These are phyloP conservation scores for Phytophthora sansomeana DNA, from an alignment of 352 stramenopile genomes.

Conservation along the genomic window DNA sequence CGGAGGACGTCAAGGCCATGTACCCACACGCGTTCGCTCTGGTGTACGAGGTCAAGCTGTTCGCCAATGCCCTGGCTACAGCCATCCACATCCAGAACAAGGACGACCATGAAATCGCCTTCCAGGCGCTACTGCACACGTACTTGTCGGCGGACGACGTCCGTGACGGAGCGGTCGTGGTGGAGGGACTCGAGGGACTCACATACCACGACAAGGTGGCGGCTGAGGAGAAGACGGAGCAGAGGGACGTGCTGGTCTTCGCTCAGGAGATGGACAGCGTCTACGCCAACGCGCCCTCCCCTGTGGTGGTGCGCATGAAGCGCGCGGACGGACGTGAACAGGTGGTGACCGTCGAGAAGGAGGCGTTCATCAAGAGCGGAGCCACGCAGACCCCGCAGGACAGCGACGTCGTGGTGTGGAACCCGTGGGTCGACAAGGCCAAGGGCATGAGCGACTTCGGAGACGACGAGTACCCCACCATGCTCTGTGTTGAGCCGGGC, in stretches of 20 bases:
- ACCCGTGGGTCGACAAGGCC: slow-evolving; percentile 94
- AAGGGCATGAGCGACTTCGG: slow-evolving; percentile 95
- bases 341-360: slow-evolving; percentile 82
- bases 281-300: slow-evolving; percentile 76
- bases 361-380: slow-evolving; percentile 62
- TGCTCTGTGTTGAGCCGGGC: slow-evolving; percentile 97
- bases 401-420: slow-evolving; percentile 94
- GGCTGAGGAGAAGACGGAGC: slow-evolving; percentile 63
- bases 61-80: slow-evolving; percentile 81
- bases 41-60: slow-evolving; percentile 90
- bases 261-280: slow-evolving; percentile 90
- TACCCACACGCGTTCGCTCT: slow-evolving; percentile 87
- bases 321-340: slow-evolving; percentile 52
- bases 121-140: slow-evolving; percentile 96
- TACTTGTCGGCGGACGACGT: slow-evolving; percentile 92
- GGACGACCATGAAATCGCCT: slow-evolving; percentile 81
- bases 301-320: slow-evolving; percentile 75
- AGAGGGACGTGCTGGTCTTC: slow-evolving; percentile 69
- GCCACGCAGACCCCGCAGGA: slow-evolving; percentile 37
- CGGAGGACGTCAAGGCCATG: slow-evolving; percentile 52
- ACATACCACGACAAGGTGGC: slow-evolving; percentile 92
- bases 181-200: slow-evolving; percentile 90
- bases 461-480: slow-evolving; percentile 94
- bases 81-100: slow-evolving; percentile 93
- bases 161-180: slow-evolving; percentile 54